Base-by-base conservation (phyloP, 1,139 yeast genomes). In the Magnusiomyces starmeri region DNA sequence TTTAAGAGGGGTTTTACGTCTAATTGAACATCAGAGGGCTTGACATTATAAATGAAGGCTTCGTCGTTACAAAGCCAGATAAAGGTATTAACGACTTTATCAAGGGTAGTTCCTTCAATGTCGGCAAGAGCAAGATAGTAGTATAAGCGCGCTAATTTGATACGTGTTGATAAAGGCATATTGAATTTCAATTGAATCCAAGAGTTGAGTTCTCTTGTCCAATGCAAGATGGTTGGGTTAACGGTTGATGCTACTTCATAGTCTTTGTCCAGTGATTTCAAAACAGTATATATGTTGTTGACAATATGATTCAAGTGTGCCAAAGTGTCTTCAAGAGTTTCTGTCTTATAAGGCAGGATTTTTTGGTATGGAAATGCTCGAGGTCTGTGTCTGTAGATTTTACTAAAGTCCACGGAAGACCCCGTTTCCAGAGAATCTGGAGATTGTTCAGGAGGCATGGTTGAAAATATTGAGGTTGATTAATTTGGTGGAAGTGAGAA, bases 171-270 rank as follows among this genome's bases (percentile, higher is more conserved):
- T 20, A 88, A 62, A 0, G 98, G 97, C 74, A 92, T 76, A 51
- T 84, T 86, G 62, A 85, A 83, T 65, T 88, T 88, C 80, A 85
- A 83, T 57, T 78, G 78, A 56, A 89, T 69, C 81, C 96, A 85
- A 43, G 85, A 83, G 53, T 82, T 76, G 57, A 92, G 75, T 65
- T 89, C 97, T 54, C 86, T 83, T 0, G 97, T 85, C 96, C 97
- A 90, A 56, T 85, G 87, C 52, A 84, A 77, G 9, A 87, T 83
- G 43, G 83, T 78, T 9, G 85, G 81, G 4, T 85, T 83, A 0
- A 92, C 82, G 1, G 94, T 85, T 7, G 87, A 79, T 2, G 85
- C 77, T 29, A 87, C 72, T 10, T 81, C 72, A 1, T 96, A 95
- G 61, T 82, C 84, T 22, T 87, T 72, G 65, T 89, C 96, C 58